Base-by-base conservation (phyloP, 1,139 yeast genomes). In the Candida glucosophila region DNA sequence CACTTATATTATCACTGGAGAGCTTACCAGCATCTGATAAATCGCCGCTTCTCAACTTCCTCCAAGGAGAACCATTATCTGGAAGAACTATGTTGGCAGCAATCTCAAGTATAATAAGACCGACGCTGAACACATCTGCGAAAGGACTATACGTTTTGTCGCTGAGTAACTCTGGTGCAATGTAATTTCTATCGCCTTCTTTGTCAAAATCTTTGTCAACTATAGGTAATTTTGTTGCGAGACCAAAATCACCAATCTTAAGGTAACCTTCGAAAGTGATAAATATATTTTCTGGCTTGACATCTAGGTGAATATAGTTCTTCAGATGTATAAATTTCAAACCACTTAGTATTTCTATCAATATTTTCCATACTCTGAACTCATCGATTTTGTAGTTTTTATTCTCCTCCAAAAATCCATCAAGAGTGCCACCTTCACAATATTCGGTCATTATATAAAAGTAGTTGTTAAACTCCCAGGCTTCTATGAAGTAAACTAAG, bases 51-150 rank as follows among this genome's bases (percentile, higher is more conserved):
- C 99, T 68, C 35, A 90, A 59, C 49, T 88, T 88, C 39, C 93
- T 90, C 99, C 99, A 90, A 19, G 94, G 92, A 6, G 86, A 72
- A 5, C 99, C 99, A 50, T 92, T 88, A 41, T 90, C 97, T 1
- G 99, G 99, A 25, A 92, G 58, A 6, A 88, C 76, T 26, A 90
- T 90, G 51, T 90, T 90, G 2, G 98, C 95, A 2, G 98, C 98
- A 40, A 86, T 81, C 52, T 90, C 99, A 26, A 90, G 77, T 60
- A 90, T 78, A 39, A 90, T 82, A 33, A 92, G 62, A 1, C 98
- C 99, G 24, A 88, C 68, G 17, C 95, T 82, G 52, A 90, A 90
- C 8, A 90, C 77, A 51, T 90, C 99, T 0, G 98, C 97, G 32
- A 90, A 88, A 38, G 82, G 86, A 27, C 86, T 88, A 46, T 90